Percentiles rank a stretch among this genome's conserved stretches.
Conservation (phyloP, 2,329 filamentous ascomycete genomes). For the Colletotrichum nymphaeae region DNA sequence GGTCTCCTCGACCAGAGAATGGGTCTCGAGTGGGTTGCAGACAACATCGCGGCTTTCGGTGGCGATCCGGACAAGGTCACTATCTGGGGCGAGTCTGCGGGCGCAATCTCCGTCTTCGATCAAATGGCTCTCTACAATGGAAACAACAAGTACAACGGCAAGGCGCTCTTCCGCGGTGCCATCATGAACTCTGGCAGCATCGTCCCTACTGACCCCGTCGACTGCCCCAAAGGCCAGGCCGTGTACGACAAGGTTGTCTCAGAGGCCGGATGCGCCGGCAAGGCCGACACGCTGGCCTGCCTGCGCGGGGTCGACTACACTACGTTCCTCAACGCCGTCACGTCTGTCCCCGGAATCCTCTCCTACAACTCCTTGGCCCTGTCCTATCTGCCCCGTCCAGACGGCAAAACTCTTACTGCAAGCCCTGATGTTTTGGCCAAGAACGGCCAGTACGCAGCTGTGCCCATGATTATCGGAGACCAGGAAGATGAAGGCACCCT, state of each 20-base stretch:
- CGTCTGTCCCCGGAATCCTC: conserved; percentile 67
- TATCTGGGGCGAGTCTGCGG: conserved; percentile 72
- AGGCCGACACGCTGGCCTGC: conserved; percentile 62
- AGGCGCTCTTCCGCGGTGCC: conserved; percentile 70
- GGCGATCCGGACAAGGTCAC: conserved; percentile 74
- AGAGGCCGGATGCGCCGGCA: conserved; percentile 64
- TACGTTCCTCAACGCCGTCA: conserved; percentile 65
- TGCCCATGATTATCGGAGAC: conserved; percentile 73
- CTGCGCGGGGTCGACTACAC: conserved; percentile 64
- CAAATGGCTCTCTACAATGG: conserved; percentile 73
- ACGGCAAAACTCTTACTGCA: conserved; percentile 63
- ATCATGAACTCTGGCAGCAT: conserved; percentile 73
- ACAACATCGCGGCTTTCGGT: conserved; percentile 74
- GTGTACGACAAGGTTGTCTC: conserved; percentile 64
- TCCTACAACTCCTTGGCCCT: conserved; percentile 69
- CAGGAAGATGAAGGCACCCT: conserved; percentile 76
- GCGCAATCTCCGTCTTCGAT: conserved; percentile 70
- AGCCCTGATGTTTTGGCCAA: conserved; percentile 62
- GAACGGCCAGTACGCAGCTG: conserved; percentile 62
- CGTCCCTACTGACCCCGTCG: conserved; percentile 62
- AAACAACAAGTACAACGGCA: conserved; percentile 71
- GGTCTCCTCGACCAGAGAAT: conserved; percentile 71
- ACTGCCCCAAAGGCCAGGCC: conserved; percentile 65
- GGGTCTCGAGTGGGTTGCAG: conserved; percentile 71
- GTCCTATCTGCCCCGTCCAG: conserved; percentile 71